phyloP scores from a whole-genome alignment of 2,329 filamentous ascomycete species.

The Diaporthe australafricana region DNA sequence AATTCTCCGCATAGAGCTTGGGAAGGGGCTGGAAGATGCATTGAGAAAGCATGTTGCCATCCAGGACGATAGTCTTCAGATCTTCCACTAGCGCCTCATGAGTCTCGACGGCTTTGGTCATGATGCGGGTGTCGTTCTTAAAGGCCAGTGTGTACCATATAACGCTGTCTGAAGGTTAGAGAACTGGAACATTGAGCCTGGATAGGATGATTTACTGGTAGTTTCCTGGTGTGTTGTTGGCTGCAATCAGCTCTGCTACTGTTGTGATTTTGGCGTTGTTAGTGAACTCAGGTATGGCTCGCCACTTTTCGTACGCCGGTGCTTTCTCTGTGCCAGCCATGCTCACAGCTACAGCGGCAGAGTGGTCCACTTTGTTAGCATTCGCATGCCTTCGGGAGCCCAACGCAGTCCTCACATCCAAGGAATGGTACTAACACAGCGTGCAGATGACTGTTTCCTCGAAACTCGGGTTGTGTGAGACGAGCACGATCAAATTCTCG shows the following conservation, averaged over 20 bases:
- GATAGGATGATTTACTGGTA: not conserved
- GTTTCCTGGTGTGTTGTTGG: not conserved
- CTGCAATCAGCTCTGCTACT: not conserved
- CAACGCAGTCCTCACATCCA: not conserved
- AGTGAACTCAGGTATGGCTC: not conserved
- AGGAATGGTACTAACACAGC: not conserved
- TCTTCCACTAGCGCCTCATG: conserved; percentile 45
- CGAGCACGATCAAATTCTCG: not conserved
- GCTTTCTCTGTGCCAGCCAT: not conserved
- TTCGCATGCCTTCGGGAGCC: not conserved
- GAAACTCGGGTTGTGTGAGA: not conserved
- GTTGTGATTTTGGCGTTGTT: not conserved
- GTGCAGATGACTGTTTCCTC: conserved; percentile 5
- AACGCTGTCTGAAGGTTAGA: conserved; percentile 39
- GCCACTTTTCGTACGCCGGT: not conserved
- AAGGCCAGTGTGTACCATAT: conserved; percentile 51
- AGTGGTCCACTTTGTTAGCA: not conserved
- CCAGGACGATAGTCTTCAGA: conserved; percentile 36
- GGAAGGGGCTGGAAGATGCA: conserved; percentile 44
- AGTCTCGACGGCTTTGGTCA: conserved; percentile 48
- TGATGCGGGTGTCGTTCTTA: conserved; percentile 50
- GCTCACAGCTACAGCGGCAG: not conserved
- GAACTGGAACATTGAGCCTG: accelerated
- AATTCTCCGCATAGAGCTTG: conserved; percentile 24
- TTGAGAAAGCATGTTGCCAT: conserved; percentile 41